Evolutionary conservation across 2,329 filamentous ascomycete species (phyloP), one percentile per base, ranked within the genome.

Genomic region (Sclerotinia glacialis): DNA sequence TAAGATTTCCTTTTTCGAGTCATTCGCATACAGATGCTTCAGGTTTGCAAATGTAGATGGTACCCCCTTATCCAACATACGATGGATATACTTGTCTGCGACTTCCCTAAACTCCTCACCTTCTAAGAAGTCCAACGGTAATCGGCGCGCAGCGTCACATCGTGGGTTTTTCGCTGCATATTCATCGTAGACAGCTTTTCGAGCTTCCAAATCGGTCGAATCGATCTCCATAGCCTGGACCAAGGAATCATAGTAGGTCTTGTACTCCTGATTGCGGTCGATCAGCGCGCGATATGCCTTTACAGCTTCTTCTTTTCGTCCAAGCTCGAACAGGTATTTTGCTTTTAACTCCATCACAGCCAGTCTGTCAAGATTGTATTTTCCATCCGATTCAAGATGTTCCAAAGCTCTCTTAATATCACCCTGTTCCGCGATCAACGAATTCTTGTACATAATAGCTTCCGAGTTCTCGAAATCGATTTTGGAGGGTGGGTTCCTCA

Each of bases 11-110:
- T 89, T 91, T 82, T 99, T 99, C 72, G 80, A 84, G 0, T 84
- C 72, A 76, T 97, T 89, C 18, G 83, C 83, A 80, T 98, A 99
- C 28, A 99, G 84, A 71, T 96, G 88, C 81, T 99, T 99, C 68
- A 99, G 84, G 78, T 98, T 99, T 46, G 93, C 93, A 78, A 99
- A 99, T 4, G 94, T 93, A 2, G 95, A 99, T 1, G 95, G 94
- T 5, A 98, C 91, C 14, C 94, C 95, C 79, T 94, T 96, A 78
- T 90, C 88, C 66, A 99, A 83, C 90, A 96, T 96, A 40, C 89
- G 83, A 61, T 88, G 85, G 68, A 99, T 78, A 77, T 99, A 99
- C 28, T 81, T 79, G 76, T 93, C 89, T 9, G 90, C 93, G 31
- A 91, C 89, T 72, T 87, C 79, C 75, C 85, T 85, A 80, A 99